Base-by-base conservation (phyloP, 192 early-diverging fungal genomes). In the Glomus cerebriforme region DNA sequence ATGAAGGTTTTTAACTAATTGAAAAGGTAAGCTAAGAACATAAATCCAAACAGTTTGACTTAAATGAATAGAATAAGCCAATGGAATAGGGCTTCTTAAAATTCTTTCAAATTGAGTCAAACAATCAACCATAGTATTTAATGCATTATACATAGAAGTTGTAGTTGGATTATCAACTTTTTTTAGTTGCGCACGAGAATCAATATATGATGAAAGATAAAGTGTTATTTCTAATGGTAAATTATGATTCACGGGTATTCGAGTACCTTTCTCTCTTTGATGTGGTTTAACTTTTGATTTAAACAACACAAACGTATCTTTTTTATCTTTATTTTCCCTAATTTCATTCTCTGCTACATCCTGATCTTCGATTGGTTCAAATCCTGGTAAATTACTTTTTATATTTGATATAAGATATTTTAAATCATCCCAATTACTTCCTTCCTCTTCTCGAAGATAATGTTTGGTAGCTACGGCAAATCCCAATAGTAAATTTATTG, bases 11-110 rank as follows among this genome's bases (percentile, higher is more conserved):
- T 13, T 12, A 26, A 94, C 90, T 59, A 95, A 84, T 79, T 96
- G 93, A 87, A 94, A 96, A 13, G 97, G 97, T 63, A 98, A 82
- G 0, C 88, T 73, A 29, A 96, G 78, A 73, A 95, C 80, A 81
- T 93, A 95, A 65, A 92, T 74, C 82, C 90, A 90, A 49, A 92
- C 86, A 19, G 91, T 92, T 82, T 98, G 96, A 71, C 92, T 89
- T 72, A 98, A 87, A 83, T 96, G 96, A 79, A 95, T 93, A 31
- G 89, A 86, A 78, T 98, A 98, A 4, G 95, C 94, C 66, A 93
- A 72, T 17, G 97, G 97, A 76, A 97, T 96, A 3, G 97, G 97
- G 12, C 93, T 93, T 47, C 88, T 87, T 19, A 92, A 79, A 79
- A 98, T 95, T 64, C 96, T 91, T 86, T 97, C 95, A 77, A 95